Base-by-base conservation (phyloP, 2,329 filamentous ascomycete species). In the Penicillium hordei region DNA sequence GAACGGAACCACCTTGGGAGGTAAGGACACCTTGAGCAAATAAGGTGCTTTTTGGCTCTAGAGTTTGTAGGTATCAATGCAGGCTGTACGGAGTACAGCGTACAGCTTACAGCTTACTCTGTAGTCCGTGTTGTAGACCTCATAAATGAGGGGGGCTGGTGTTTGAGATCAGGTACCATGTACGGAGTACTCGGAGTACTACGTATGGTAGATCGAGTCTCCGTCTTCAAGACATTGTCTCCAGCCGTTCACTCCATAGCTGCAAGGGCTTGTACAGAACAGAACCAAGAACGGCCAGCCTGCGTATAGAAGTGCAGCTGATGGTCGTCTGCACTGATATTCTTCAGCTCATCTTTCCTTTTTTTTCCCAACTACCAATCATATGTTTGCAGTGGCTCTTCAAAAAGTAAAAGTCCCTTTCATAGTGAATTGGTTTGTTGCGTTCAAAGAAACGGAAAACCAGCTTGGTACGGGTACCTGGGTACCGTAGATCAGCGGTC, bases 251-350 rank as follows among this genome's bases (percentile, higher is more conserved):
- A 36, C 52, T 38, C 31, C 44, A 25, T 48, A 33, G 8, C 60
- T 60, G 60, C 58, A 62, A 62, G 60, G 60, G 60, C 49, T 52
- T 29, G 27, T 48, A 46, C 33, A 19, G 23, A 54, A 21, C 29
- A n/a, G 34, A 48, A 43, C 40, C 15, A 23, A 38, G 40, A 52
- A 52, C 38, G 17, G 29, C n/a, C 27, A 33, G 34, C 10, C 27
- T 52, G 50, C 40, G 39, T 52, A 38, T 45, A 52, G 36, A 55
- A 50, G 38, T 43, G 46, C 45, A 55, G 27, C 34, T 27, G 17
- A 50, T 48, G 21, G 15, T 51, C 10, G 9, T 43, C 52, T 29
- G 44, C 52, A 36, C 36, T 29, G 25, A 52, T 52, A 27, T 51
- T 44, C 48, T 52, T 44, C 48, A 40, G 25, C 13, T 43, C 17